Conservation (phyloP, 1,284 basidiomycete species). For the Marasmius fiardii region DNA sequence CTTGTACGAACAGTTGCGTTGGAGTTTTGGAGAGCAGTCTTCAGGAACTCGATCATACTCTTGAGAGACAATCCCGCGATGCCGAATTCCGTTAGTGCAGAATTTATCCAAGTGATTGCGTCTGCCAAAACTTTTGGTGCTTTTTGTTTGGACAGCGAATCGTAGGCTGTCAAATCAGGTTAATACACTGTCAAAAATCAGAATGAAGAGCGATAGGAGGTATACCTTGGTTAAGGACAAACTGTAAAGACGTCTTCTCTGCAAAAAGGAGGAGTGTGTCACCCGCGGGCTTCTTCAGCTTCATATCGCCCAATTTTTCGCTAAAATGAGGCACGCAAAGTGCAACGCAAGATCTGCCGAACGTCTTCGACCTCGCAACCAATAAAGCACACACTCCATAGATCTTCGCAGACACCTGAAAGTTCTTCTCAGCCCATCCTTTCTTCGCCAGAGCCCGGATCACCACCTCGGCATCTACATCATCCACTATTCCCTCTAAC, state of each 20-base stretch:
- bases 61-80: conserved; percentile 84
- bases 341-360: conserved; percentile 84
- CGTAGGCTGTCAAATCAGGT: conserved; percentile 66
- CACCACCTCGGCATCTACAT: conserved; percentile 86
- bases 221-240: conserved; percentile 89
- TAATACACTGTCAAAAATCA: neutral
- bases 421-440: conserved; percentile 98
- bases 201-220: conserved; percentile 6
- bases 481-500: conserved; percentile 68
- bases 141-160: conserved; percentile 90
- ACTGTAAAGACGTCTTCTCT: conserved; percentile 93
- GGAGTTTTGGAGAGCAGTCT: conserved; percentile 85
- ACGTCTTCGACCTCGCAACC: conserved; percentile 78
- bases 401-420: conserved; percentile 91
- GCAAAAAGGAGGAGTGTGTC: conserved; percentile 82
- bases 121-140: conserved; percentile 97
- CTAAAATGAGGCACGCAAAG: conserved; percentile 82
- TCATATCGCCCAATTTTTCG: conserved; percentile 96
- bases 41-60: conserved; percentile 88
- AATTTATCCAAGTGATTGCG: conserved; percentile 87
- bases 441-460: conserved; percentile 91
- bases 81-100: conserved; percentile 90
- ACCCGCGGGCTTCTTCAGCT: conserved; percentile 96
- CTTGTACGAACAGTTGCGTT: conserved; percentile 93
- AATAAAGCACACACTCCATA: conserved; percentile 76